phyloP scores from a whole-genome alignment of 164 flowering plant genomes.

The Hamamelis virginiana region DNA sequence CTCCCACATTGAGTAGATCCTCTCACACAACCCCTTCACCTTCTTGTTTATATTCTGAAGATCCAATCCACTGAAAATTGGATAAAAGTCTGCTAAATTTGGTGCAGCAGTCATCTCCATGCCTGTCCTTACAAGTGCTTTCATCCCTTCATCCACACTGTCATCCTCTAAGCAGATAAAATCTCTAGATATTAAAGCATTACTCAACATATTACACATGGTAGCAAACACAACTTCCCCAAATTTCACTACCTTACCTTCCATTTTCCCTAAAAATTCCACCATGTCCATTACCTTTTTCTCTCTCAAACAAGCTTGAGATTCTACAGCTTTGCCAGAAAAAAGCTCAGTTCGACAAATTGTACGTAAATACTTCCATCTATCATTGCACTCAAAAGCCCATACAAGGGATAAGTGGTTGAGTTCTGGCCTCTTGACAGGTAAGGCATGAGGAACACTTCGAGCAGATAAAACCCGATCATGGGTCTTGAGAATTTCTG shows the following conservation, averaged over 20 bases:
- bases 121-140: slow-evolving; percentile 12
- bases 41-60: slow-evolving; percentile 25
- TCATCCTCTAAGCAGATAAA: slow-evolving; percentile 19
- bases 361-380: slow-evolving; percentile 37
- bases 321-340: slow-evolving; percentile 28
- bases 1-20: slow-evolving; percentile 27
- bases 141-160: slow-evolving; percentile 14
- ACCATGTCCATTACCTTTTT: slow-evolving; percentile 29
- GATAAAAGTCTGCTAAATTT: slow-evolving; percentile 35
- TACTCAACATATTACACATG: slow-evolving; percentile 23
- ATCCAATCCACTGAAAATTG: slow-evolving; percentile 28
- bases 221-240: slow-evolving; percentile 23
- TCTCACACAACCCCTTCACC: not conserved
- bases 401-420: slow-evolving; percentile 16
- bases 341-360: slow-evolving; percentile 39
- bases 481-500: slow-evolving; percentile 31
- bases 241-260: slow-evolving; percentile 24
- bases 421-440: not conserved
- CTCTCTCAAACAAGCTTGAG: slow-evolving; percentile 31
- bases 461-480: slow-evolving; percentile 25
- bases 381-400: slow-evolving; percentile 31
- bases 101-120: slow-evolving; percentile 19
- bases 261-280: slow-evolving; percentile 12
- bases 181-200: slow-evolving; percentile 26
- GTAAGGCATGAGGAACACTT: slow-evolving; percentile 7